Evolutionary conservation across 352 stramenopile genomes (phyloP), one percentile per base, ranked within the genome.

Genomic region (Phytophthora palmivora): DNA sequence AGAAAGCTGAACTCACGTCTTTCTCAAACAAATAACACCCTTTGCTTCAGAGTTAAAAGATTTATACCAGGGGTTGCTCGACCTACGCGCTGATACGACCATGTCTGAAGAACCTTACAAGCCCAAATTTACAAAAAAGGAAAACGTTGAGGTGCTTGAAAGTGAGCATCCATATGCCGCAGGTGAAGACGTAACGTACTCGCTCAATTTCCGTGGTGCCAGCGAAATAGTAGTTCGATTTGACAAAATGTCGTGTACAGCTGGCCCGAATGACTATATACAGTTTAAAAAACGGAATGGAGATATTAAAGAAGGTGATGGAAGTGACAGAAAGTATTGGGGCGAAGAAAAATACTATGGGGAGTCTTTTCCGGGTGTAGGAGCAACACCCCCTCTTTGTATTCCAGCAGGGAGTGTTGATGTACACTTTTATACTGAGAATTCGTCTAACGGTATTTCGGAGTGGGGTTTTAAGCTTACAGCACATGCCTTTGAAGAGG

Each of bases 381-480:
- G 81, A 7, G 53, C 64, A 22, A 68, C 63, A 9, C 82, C 82
- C n/a, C 77, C 84, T 6, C 72, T 96, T 12, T 65, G 72, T 30
- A 95, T 96, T 57, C 81, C 79, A 47, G 58, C 81, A 15, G 72
- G 70, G 12, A 72, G 47, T 36, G 80, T 96, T 21, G 78, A 91
- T 50, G 78, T 96, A 3, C 56, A 81, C 24, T 96, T 95, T 42
- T 76, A 84, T 41, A 89, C 83, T 0, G 88, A 92, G 22, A 67
- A 60, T 1, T 68, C 76, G 4, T 76, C 74, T 14, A 74, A 48
- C 10, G 48, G 68, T 3, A 70, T 68, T 24, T 80, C 53, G 14
- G 85, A 94, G 32, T 96, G 88, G 88, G 88, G 88, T 2, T 96
- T 92, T 63, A 92, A 89, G 36, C 72, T 95, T 1, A 91, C 67